Evolutionary conservation across 108 stramenopile genomes (phyloP).

Genomic region (Chaetoceros muelleri): DNA sequence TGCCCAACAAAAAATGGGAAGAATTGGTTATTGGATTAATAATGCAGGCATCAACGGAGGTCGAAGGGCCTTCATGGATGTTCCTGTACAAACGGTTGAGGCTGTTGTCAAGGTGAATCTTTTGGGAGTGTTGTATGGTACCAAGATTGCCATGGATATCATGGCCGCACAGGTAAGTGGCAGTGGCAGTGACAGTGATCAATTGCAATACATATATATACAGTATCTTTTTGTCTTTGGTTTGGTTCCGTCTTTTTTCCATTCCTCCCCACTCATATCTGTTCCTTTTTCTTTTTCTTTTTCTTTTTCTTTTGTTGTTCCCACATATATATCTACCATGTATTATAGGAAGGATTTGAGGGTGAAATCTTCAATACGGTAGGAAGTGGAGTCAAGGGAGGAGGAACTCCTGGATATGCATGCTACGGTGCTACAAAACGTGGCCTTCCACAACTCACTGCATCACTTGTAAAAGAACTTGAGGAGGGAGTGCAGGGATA

Average conservation of each 20-base stretch:
- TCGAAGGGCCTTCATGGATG: conserved; percentile 64
- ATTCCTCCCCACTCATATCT: neutral
- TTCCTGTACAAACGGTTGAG: conserved; percentile 65
- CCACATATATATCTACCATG: neutral
- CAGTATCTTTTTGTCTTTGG: neutral
- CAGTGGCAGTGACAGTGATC: neutral
- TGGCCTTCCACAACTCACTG: conserved; percentile 83
- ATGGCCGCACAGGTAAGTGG: conserved; percentile 61
- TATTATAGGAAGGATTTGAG: conserved; percentile 40
- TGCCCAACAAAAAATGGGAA: conserved; percentile 75
- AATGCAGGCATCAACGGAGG: conserved; percentile 90
- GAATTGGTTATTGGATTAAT: conserved; percentile 84
- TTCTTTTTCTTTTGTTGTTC: too few species aligned
- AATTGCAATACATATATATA: neutral
- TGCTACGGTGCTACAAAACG: conserved; percentile 88
- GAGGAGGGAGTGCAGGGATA: conserved; percentile 87
- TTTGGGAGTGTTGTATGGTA: conserved; percentile 72
- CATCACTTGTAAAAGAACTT: conserved; percentile 70
- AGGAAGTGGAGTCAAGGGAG: conserved; percentile 84
- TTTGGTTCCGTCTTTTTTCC: conserved; percentile 1
- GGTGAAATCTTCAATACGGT: conserved; percentile 90
- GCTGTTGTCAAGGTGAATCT: conserved; percentile 80
- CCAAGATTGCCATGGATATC: conserved; percentile 83
- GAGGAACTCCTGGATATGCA: conserved; percentile 89
- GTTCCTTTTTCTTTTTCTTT: neutral